Base-by-base conservation (phyloP, 345 rosid genomes). In the Rhizophora apiculata region DNA sequence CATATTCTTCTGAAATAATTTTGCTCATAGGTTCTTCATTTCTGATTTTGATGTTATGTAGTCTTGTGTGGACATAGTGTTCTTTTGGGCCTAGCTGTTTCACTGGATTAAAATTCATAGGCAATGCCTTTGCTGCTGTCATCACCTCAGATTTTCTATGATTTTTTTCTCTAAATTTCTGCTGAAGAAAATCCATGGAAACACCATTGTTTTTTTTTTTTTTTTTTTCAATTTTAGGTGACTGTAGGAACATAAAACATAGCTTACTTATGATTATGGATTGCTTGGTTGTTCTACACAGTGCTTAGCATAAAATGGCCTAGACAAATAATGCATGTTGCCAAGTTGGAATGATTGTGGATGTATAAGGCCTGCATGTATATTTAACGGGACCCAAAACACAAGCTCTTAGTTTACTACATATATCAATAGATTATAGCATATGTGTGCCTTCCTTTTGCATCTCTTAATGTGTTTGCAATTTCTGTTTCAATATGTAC, bases 381-480 rank as follows among this genome's bases (percentile, higher is more conserved):
- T 57, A 54, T 60, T 37, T 39, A 20, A 39, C 60, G 26, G 65
- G 68, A 67, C 24, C 71, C 64, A 10, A 10, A 27, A 2, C 61
- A 36, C 72, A 24, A 19, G 27, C 37, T 1, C 32, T 46, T 34
- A 9, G 26, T 11, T 46, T 54, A 51, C 62, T 27, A 20, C 43
- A 7, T 32, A 53, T 59, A 10, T 59, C 39, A 67, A 49, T 32
- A 16, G 26, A 39, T 72, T 70, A 46, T 73, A 1, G 67, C 37
- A 72, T n/a, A 1, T 26, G 31, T 21, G 8, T 48, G 26, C 48
- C 26, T 29, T 4, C 2, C 10, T 55, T 55, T 55, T 5, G 9
- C 36, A 36, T 24, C 31, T 4, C 63, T 37, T 46, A 21, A 36
- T 8, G 2, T 36, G 43, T 36, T 39, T 39, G 15, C 16, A 39